Conservation (phyloP, 2,329 filamentous ascomycete species). For the Sporothrix schenckii region DNA sequence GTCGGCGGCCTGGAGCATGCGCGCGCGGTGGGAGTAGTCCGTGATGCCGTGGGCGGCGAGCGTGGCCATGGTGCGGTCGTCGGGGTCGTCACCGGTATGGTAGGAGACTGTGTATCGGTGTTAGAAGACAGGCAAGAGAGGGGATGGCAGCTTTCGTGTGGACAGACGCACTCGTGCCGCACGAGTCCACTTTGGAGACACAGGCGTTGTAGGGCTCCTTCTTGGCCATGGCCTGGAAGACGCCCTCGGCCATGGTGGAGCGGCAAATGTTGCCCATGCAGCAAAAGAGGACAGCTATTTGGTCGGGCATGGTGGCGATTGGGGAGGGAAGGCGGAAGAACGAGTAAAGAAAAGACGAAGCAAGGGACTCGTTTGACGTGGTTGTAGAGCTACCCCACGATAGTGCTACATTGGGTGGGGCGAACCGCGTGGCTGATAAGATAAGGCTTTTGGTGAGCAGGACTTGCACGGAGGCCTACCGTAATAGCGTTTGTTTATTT, state of each 20-base stretch:
- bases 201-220: conserved; percentile 61
- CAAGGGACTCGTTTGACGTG: background rate
- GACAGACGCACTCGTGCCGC: conserved; percentile 63
- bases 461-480: no score
- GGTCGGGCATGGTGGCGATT: conserved; percentile 38
- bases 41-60: conserved; percentile 73
- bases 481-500: no score
- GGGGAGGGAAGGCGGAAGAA: background rate
- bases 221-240: conserved; percentile 74
- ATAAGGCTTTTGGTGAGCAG: background rate
- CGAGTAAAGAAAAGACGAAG: background rate
- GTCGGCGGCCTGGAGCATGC: conserved; percentile 68
- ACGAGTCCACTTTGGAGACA: conserved; percentile 77
- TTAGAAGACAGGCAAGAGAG: no score
- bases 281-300: conserved; percentile 82
- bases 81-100: conserved; percentile 75
- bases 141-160: background rate
- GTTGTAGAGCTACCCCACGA: conserved; percentile 7
- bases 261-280: conserved; percentile 95
- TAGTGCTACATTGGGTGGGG: conserved; percentile 3
- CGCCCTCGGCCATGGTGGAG: conserved; percentile 94
- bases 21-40: conserved; percentile 74
- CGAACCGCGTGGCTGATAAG: background rate
- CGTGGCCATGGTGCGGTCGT: conserved; percentile 80
- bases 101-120: conserved; percentile 64